Conservation (phyloP, 2,329 filamentous ascomycete genomes). For the Claviceps citrina region DNA sequence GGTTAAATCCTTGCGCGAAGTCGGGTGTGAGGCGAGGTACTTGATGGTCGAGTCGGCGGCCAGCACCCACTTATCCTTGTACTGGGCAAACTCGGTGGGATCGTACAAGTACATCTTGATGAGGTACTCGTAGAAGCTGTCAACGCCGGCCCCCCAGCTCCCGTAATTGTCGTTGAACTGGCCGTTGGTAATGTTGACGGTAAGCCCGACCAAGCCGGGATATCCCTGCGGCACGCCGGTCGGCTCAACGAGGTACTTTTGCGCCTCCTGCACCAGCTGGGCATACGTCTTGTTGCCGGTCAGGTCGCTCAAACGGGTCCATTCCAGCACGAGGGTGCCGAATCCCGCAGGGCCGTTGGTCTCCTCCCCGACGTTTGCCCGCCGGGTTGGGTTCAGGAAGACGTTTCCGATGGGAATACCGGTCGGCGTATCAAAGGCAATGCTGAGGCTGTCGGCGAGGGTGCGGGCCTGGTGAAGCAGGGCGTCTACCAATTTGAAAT, state of each 20-base stretch:
- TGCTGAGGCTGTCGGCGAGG: slow-evolving; percentile 58
- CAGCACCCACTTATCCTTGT: slow-evolving; percentile 58
- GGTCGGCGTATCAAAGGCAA: slow-evolving; percentile 60
- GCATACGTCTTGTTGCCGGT: slow-evolving; percentile 53
- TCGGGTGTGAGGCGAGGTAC: slow-evolving; percentile 54
- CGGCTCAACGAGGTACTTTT: slow-evolving; percentile 57
- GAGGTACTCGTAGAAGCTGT: slow-evolving; percentile 79
- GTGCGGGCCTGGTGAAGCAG: slow-evolving; percentile 51
- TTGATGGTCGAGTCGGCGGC: slow-evolving; percentile 64
- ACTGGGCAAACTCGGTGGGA: slow-evolving; percentile 41
- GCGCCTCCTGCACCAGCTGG: slow-evolving; percentile 47
- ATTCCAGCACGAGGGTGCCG: slow-evolving; percentile 70
- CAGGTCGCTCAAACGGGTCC: slow-evolving; percentile 65
- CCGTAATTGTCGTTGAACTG: slow-evolving; percentile 50
- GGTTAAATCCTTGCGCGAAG: slow-evolving; percentile 51
- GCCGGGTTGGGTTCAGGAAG: slow-evolving; percentile 36
- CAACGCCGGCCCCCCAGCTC: slow-evolving; percentile 62
- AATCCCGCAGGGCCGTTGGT: slow-evolving; percentile 61
- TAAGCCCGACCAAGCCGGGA: slow-evolving; percentile 58
- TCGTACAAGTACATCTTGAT: slow-evolving; percentile 87
- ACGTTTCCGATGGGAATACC: slow-evolving; percentile 62
- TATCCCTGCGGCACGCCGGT: slow-evolving; percentile 47
- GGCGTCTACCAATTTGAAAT: slow-evolving; percentile 29
- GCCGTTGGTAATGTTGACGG: slow-evolving; percentile 50
- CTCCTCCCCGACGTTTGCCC: slow-evolving; percentile 29